Percentiles rank a stretch among this genome's conserved stretches.
phyloP scores from a whole-genome alignment of 202 grass and related monocot species.

The Carex arenaria region DNA sequence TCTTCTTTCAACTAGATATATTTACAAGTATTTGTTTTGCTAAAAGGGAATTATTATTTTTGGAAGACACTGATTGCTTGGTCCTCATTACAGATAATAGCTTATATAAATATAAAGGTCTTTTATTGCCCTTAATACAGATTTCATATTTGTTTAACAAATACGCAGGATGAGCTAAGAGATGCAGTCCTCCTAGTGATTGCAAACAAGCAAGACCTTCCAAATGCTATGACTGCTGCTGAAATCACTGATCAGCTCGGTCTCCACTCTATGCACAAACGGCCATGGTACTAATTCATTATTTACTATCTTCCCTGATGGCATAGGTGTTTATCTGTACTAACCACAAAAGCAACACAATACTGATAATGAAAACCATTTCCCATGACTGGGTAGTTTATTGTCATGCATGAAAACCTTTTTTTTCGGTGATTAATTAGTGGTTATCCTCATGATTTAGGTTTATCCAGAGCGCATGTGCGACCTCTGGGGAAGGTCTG shows the following conservation, averaged over 20 bases:
- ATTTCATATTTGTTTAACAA: not conserved
- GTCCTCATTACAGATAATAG: not conserved
- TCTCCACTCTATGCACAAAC: constrained; percentile 17
- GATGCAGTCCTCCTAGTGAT: constrained; percentile 31
- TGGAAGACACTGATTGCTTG: not conserved
- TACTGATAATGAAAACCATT: not conserved
- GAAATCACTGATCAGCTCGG: constrained; percentile 31
- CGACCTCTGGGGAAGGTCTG: constrained; percentile 37
- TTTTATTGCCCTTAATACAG: no score
- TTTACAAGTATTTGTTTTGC: not conserved
- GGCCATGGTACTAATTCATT: constrained; percentile 19
- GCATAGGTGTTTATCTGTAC: not conserved
- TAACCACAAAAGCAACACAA: not conserved
- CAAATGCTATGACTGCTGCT: constrained; percentile 27
- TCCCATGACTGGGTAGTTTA: not conserved
- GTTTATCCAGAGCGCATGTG: constrained; percentile 41
- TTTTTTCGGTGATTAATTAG: not conserved
- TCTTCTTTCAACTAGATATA: not conserved
- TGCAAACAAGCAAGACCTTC: constrained; percentile 40
- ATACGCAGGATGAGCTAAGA: constrained; percentile 20
- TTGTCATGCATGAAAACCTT: not conserved
- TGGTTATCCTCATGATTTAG: constrained; percentile 6
- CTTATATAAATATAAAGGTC: no score
- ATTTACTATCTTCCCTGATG: not conserved
- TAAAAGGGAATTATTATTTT: not conserved